Conservation (phyloP, 2,329 filamentous ascomycete species). For the Pestalotiopsis sp. region DNA sequence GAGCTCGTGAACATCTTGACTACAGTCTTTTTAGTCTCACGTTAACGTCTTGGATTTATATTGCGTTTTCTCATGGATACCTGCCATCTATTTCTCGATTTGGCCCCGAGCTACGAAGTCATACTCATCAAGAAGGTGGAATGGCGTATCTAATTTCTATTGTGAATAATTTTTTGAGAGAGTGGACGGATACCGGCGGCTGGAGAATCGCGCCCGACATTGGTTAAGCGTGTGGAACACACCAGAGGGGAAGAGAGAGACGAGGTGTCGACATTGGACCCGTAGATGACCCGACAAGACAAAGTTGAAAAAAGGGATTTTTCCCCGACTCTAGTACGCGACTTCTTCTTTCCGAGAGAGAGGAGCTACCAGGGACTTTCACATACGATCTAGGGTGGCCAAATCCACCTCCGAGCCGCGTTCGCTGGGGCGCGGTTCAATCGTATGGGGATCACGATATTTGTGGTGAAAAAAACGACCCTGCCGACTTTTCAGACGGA, state of each 20-base stretch:
- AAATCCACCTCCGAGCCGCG: background rate
- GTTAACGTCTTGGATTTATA: slow-evolving; percentile 28
- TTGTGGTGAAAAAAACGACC: slow-evolving; percentile 8
- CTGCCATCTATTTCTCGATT: slow-evolving; percentile 27
- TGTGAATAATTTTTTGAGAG: slow-evolving; percentile 31
- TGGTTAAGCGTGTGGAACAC: background rate
- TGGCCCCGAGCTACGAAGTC: slow-evolving; percentile 21
- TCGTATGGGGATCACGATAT: slow-evolving; percentile 7
- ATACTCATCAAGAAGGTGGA: slow-evolving; percentile 25
- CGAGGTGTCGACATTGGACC: background rate
- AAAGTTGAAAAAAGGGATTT: background rate
- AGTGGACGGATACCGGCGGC: background rate
- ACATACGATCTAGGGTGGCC: slow-evolving; percentile 4
- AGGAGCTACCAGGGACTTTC: background rate
- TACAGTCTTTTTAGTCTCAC: slow-evolving; percentile 22
- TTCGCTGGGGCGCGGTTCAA: background rate
- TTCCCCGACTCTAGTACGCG: background rate
- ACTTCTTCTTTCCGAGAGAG: background rate
- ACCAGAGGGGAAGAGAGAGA: background rate
- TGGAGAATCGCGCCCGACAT: background rate
- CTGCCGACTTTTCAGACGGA: slow-evolving; percentile 9
- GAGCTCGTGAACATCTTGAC: slow-evolving; percentile 18
- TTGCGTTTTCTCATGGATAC: slow-evolving; percentile 36
- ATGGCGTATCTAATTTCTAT: slow-evolving; percentile 37
- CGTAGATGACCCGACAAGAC: background rate